phyloP scores from a whole-genome alignment of 352 stramenopile species.

The Phytophthora multivora region DNA sequence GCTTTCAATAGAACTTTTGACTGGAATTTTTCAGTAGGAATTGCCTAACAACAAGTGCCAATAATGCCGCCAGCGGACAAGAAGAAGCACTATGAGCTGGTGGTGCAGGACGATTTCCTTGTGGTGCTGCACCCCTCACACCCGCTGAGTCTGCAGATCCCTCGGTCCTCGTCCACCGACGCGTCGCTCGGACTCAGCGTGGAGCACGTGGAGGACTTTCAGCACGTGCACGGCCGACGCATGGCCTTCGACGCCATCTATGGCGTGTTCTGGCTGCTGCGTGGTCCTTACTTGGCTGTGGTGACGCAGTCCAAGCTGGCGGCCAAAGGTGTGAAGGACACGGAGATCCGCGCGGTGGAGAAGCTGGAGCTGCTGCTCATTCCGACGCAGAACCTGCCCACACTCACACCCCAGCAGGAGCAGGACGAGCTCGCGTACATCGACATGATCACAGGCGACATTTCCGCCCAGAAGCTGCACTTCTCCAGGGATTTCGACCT shows the following conservation, averaged over 20 bases:
- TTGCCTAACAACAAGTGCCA: too few relatives aligned
- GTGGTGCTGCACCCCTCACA: slow-evolving; percentile 58
- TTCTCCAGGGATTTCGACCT: slow-evolving; percentile 81
- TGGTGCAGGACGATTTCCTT: slow-evolving; percentile 77
- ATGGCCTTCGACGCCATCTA: slow-evolving; percentile 85
- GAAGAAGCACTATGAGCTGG: slow-evolving; percentile 57
- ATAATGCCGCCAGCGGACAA: slow-evolving; percentile 28
- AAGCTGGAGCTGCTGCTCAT: slow-evolving; percentile 73
- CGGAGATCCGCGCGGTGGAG: slow-evolving; percentile 61
- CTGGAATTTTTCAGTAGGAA: slow-evolving; percentile 8
- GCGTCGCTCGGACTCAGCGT: slow-evolving; percentile 54
- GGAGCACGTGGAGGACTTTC: slow-evolving; percentile 64
- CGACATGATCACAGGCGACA: slow-evolving; percentile 61
- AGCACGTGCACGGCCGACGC: slow-evolving; percentile 70
- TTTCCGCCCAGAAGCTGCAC: slow-evolving; percentile 68
- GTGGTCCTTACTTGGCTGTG: slow-evolving; percentile 70
- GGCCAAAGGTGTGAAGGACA: slow-evolving; percentile 51
- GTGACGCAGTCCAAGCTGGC: slow-evolving; percentile 72
- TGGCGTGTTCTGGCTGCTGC: slow-evolving; percentile 73
- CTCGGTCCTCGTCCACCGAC: slow-evolving; percentile 33
- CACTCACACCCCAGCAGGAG: slow-evolving; percentile 53
- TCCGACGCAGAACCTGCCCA: slow-evolving; percentile 59
- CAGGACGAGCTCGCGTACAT: slow-evolving; percentile 69
- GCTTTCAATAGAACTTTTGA: not conserved
- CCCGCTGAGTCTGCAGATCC: slow-evolving; percentile 56